phyloP scores from a whole-genome alignment of 768 basidiomycete genomes.

The Amanita fuliginea region DNA sequence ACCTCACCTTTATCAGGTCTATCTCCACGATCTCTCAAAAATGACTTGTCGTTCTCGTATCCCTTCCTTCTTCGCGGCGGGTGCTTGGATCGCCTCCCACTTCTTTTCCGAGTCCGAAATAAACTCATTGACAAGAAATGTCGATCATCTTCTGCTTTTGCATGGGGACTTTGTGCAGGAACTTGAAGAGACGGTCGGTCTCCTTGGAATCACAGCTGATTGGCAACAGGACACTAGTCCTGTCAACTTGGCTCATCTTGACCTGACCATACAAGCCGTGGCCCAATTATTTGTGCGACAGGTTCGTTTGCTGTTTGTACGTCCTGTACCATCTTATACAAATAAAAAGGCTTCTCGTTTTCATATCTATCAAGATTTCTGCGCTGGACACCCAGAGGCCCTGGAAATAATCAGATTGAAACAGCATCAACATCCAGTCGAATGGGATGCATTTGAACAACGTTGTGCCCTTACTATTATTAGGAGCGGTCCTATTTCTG shows the following conservation, averaged over 20 bases:
- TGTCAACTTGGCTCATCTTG: slow-evolving; percentile 22
- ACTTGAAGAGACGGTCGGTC: slow-evolving; percentile 36
- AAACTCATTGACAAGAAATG: slow-evolving; percentile 52
- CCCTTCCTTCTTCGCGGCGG: slow-evolving; percentile 30
- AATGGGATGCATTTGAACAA: slow-evolving; percentile 82
- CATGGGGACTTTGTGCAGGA: slow-evolving; percentile 59
- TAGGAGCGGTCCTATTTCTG: slow-evolving; percentile 8
- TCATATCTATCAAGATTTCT: slow-evolving; percentile 75
- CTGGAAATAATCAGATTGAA: slow-evolving; percentile 61
- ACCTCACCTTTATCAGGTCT: slow-evolving; percentile 34
- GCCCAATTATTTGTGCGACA: slow-evolving; percentile 48
- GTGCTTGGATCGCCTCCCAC: slow-evolving; percentile 35
- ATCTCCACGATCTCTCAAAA: slow-evolving; percentile 46
- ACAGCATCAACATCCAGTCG: slow-evolving; percentile 47
- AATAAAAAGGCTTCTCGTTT: slow-evolving; percentile 56
- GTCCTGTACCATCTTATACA: slow-evolving; percentile 1
- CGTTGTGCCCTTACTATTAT: slow-evolving; percentile 51
- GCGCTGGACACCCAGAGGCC: slow-evolving; percentile 78
- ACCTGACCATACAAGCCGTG: slow-evolving; percentile 35
- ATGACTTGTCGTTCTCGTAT: slow-evolving; percentile 32
- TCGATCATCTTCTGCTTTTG: slow-evolving; percentile 51
- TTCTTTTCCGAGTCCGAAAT: slow-evolving; percentile 51
- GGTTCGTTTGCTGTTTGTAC: slow-evolving; percentile 22
- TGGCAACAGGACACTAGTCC: slow-evolving; percentile 10
- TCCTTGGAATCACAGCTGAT: slow-evolving; percentile 38